Evolutionary conservation across 2,329 filamentous ascomycete species (phyloP).

Genomic region (Fusarium coffeatum): DNA sequence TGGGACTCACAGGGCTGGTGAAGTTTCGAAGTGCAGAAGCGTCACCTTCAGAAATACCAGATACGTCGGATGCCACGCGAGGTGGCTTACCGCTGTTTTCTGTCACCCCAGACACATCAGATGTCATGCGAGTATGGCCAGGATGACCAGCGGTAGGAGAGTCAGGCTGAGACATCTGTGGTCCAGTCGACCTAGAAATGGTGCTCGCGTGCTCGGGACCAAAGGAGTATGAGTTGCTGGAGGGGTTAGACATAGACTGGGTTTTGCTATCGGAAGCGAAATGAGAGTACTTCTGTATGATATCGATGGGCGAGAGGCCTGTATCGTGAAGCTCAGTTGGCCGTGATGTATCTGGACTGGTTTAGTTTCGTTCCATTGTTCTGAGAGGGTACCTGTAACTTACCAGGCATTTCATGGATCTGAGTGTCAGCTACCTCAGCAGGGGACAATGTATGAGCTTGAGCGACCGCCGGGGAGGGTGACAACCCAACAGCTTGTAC

Average conservation of each 20-base stretch:
- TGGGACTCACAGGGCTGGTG: constrained; percentile 35
- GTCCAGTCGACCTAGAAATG: constrained; percentile 46
- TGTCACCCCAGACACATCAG: constrained; percentile 38
- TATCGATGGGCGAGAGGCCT: constrained; percentile 53
- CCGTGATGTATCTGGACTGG: constrained; percentile 56
- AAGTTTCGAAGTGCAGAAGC: constrained; percentile 35
- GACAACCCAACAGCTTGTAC: constrained; percentile 23
- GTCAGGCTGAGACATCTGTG: constrained; percentile 11
- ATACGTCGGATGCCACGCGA: constrained; percentile 43
- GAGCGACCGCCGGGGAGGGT: constrained; percentile 27
- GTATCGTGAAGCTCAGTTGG: constrained; percentile 60
- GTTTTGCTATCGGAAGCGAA: constrained; percentile 32
- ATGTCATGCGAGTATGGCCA: constrained; percentile 32
- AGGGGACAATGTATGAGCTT: constrained; percentile 22
- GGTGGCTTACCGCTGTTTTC: constrained; percentile 13
- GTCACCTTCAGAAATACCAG: constrained; percentile 40
- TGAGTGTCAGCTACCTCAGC: constrained; percentile 58
- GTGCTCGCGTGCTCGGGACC: constrained; percentile 44
- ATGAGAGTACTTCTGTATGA: constrained; percentile 53
- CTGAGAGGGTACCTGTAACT: constrained; percentile 18
- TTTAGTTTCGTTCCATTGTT: not conserved
- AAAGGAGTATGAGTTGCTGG: constrained; percentile 43
- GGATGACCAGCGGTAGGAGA: constrained; percentile 26
- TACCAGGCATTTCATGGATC: constrained; percentile 62
- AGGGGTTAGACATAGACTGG: constrained; percentile 38